Conservation (phyloP, 2,329 filamentous ascomycete genomes). For the Claviceps fusiformis region DNA sequence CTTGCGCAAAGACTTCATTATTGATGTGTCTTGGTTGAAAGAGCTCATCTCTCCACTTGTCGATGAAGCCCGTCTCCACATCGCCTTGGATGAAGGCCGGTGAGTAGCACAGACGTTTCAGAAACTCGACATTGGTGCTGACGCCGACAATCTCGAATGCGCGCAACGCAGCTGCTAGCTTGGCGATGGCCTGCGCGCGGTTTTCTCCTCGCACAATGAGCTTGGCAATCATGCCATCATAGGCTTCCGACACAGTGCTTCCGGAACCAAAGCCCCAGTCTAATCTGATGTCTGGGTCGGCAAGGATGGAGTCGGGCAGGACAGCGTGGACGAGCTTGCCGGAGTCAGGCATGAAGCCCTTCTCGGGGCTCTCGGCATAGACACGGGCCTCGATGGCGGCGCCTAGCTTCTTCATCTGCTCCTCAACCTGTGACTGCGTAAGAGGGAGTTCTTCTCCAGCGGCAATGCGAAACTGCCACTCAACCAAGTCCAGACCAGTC, state of each 20-base stretch:
- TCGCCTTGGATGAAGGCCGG: constrained; percentile 72
- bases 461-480: constrained; percentile 82
- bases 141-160: constrained; percentile 88
- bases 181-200: constrained; percentile 68
- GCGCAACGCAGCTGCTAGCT: constrained; percentile 65
- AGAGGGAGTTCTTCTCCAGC: constrained; percentile 43
- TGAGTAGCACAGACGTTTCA: constrained; percentile 75
- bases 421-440: constrained; percentile 52
- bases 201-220: constrained; percentile 78
- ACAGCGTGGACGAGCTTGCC: constrained; percentile 73
- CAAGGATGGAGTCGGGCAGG: constrained; percentile 48
- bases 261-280: constrained; percentile 88
- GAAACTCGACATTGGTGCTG: constrained; percentile 91
- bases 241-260: constrained; percentile 84
- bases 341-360: constrained; percentile 87
- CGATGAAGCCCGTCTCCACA: constrained; percentile 93
- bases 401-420: constrained; percentile 58
- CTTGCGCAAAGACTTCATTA: constrained; percentile 72
- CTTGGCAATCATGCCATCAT: constrained; percentile 98
- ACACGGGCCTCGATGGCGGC: constrained; percentile 93
- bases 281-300: constrained; percentile 64
- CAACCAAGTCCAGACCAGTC: constrained; percentile 62
- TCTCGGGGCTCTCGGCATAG: constrained; percentile 88
- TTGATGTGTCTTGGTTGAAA: constrained; percentile 51
- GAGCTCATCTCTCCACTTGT: constrained; percentile 69